Percentiles rank a stretch among this genome's conserved stretches.
These are phyloP conservation scores for Ampelocalamus luodianensis DNA, from an alignment of 176 grass and related monocot species.

Conservation along the genomic window DNA sequence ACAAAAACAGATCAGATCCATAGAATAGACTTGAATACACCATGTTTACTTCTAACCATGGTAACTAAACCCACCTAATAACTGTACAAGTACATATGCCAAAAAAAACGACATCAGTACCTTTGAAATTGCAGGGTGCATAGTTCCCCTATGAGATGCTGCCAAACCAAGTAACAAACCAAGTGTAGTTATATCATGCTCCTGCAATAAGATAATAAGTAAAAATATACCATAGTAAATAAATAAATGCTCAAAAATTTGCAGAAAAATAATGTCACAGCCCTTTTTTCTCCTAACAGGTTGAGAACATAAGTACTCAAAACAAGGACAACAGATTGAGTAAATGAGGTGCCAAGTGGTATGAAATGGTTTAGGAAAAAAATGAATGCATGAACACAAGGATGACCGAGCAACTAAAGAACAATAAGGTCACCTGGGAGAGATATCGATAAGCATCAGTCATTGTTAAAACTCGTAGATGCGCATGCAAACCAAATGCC, in stretches of 20 bases:
- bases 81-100: conserved; percentile 10
- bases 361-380: background rate
- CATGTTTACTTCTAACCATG: conserved; percentile 15
- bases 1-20: conserved; percentile 9
- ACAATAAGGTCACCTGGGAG: conserved; percentile 64
- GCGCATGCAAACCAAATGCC: conserved; percentile 93
- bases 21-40: background rate
- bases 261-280: conserved; percentile 15
- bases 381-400: background rate
- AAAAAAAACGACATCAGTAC: conserved; percentile 40
- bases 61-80: conserved; percentile 21
- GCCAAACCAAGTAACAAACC: conserved; percentile 90
- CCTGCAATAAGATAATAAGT: conserved; percentile 51
- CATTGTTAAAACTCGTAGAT: conserved; percentile 72
- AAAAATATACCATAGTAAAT: conserved; percentile 27
- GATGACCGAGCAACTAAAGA: background rate
- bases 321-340: conserved; percentile 10
- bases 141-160: conserved; percentile 88
- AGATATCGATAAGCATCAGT: conserved; percentile 92
- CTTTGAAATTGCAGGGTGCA: conserved; percentile 92
- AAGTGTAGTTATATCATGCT: conserved; percentile 93
- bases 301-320: background rate
- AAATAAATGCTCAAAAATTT: conserved; percentile 32
- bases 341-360: conserved; percentile 14
- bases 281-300: background rate